phyloP scores from a whole-genome alignment of 129 eudicot species.

The Erigeron canadensis region DNA sequence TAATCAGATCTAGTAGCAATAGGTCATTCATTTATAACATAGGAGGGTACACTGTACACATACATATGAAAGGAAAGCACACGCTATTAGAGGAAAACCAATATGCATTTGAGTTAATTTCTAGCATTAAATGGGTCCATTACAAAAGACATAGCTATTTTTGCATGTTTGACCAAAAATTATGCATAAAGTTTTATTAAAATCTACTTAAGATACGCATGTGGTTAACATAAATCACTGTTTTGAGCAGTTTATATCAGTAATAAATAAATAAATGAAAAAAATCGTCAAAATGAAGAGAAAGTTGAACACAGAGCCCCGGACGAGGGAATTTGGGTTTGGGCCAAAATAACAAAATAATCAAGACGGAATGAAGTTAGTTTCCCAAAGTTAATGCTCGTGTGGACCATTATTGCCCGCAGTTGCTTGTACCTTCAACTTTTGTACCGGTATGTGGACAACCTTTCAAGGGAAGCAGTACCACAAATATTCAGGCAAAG shows the following conservation, averaged over 20 bases:
- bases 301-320: neutral
- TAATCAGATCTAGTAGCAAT: neutral
- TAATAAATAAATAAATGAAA: neutral
- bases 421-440: constrained; percentile 91
- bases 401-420: constrained; percentile 31
- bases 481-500: constrained; percentile 71
- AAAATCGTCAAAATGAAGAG: neutral
- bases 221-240: neutral
- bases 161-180: constrained; percentile 7
- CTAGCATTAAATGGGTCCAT: neutral
- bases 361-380: neutral
- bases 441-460: constrained; percentile 69
- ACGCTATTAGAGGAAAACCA: neutral
- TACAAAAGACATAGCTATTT: neutral
- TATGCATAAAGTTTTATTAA: neutral
- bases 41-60: too few species aligned
- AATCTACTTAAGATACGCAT: neutral
- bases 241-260: neutral
- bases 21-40: neutral
- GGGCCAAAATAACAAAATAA: neutral
- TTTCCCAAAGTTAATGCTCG: neutral
- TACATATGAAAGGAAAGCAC: constrained; percentile 6
- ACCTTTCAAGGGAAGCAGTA: constrained; percentile 59
- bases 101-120: neutral
- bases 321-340: neutral